A percentile compares a stretch with the other conserved stretches of the same genome.
These are phyloP conservation scores for Trichosporon faecale DNA, from an alignment of 1,284 basidiomycete genomes.

Conservation along the genomic window DNA sequence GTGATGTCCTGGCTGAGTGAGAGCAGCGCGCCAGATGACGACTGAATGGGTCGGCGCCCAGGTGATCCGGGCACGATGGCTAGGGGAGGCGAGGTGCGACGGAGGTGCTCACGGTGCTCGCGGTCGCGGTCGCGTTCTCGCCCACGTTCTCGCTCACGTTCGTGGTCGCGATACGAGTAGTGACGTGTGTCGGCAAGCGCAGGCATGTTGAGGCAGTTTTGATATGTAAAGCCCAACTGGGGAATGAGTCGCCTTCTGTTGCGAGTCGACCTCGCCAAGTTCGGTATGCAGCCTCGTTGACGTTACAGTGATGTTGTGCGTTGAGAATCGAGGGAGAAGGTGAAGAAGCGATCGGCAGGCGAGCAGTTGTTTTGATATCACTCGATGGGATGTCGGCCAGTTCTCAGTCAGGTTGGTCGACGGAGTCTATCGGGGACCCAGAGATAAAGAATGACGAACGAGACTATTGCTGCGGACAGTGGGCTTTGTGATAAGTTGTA, in stretches of 20 bases:
- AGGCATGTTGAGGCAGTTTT: background rate
- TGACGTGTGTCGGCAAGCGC: background rate
- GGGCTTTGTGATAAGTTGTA: background rate
- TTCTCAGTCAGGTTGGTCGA: background rate
- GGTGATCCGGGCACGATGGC: constrained; percentile 14
- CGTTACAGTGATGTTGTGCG: background rate
- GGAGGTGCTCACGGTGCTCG: constrained; percentile 12
- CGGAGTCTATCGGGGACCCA: background rate
- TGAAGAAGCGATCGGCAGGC: background rate
- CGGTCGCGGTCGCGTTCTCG: constrained; percentile 20
- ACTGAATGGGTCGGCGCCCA: constrained; percentile 7
- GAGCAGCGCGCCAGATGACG: constrained; percentile 28
- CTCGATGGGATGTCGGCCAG: background rate
- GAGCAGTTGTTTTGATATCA: background rate
- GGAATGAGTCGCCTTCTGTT: background rate
- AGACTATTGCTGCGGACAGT: background rate
- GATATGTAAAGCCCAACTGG: background rate
- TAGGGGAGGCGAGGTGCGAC: background rate
- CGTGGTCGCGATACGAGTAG: background rate
- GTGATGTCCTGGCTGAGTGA: constrained; percentile 42
- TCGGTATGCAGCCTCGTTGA: background rate
- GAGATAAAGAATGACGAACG: background rate
- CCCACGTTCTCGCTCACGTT: constrained; percentile 13
- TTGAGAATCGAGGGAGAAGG: background rate
- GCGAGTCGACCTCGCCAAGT: background rate